Percentiles rank a stretch among this genome's conserved stretches.
Evolutionary conservation across 2,329 filamentous ascomycete genomes (phyloP).

Genomic region (Epichloe uncinata): DNA sequence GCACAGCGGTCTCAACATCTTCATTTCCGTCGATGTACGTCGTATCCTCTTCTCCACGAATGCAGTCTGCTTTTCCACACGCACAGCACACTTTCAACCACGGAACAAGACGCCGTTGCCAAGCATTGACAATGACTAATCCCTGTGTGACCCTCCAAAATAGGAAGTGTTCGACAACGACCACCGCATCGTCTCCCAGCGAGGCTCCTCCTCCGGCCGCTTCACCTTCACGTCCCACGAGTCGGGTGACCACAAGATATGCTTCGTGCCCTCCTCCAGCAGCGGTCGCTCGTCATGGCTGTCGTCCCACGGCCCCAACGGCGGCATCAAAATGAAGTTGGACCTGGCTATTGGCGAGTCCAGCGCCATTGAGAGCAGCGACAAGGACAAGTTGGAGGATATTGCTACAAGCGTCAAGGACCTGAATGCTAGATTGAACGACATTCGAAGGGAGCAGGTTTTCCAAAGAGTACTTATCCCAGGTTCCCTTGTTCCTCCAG

Average conservation of each 20-base stretch:
- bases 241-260: conserved; percentile 89
- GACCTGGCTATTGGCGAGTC: conserved; percentile 93
- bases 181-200: conserved; percentile 87
- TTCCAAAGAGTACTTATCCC: conserved; percentile 66
- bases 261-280: conserved; percentile 75
- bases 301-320: conserved; percentile 47
- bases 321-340: conserved; percentile 70
- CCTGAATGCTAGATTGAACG: conserved; percentile 72
- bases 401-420: conserved; percentile 81
- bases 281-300: conserved; percentile 61
- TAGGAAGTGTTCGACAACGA: conserved; percentile 93
- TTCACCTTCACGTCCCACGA: conserved; percentile 96
- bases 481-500: background rate
- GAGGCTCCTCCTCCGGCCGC: conserved; percentile 59
- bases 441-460: conserved; percentile 87
- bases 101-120: background rate
- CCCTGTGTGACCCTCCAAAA: background rate
- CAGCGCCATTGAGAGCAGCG: conserved; percentile 80
- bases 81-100: background rate
- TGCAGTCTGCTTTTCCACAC: background rate
- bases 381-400: conserved; percentile 86
- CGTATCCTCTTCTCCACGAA: background rate
- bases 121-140: background rate
- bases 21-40: conserved; percentile 76
- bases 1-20: conserved; percentile 67